Conservation (phyloP, 1,284 basidiomycete genomes). For the Pascua guehoae region DNA sequence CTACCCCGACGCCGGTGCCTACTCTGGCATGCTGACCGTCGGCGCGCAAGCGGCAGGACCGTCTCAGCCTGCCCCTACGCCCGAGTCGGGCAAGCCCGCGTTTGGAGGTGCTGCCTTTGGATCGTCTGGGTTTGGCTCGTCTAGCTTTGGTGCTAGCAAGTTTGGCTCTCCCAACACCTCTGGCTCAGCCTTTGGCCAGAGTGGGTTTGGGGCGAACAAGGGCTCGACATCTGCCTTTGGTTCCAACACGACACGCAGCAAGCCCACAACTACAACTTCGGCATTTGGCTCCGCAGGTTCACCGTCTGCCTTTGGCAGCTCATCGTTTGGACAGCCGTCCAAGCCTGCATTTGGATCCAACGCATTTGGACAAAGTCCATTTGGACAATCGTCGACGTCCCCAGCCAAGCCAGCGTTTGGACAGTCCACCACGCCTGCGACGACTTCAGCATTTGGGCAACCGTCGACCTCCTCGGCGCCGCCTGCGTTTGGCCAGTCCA, state of each 20-base stretch:
- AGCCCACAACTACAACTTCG: slow-evolving; percentile 14
- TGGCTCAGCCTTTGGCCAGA: slow-evolving; percentile 17
- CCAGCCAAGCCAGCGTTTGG: slow-evolving; percentile 11
- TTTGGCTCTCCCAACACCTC: neutral
- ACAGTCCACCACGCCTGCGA: slow-evolving; percentile 3
- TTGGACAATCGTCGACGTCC: slow-evolving; percentile 3
- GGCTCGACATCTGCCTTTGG: neutral
- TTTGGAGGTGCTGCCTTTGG: slow-evolving; percentile 21
- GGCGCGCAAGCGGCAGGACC: slow-evolving; percentile 1
- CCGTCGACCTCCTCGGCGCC: no score
- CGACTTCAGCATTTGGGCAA: neutral
- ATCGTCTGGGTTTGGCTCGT: slow-evolving; percentile 8
- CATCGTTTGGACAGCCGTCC: slow-evolving; percentile 22
- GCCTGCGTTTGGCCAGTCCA: no score
- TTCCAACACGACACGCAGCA: slow-evolving; percentile 3
- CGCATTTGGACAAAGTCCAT: slow-evolving; percentile 16
- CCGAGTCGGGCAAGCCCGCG: slow-evolving; percentile 9
- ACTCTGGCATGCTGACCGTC: slow-evolving; percentile 47
- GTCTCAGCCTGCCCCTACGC: slow-evolving; percentile 5
- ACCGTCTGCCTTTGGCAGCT: slow-evolving; percentile 18
- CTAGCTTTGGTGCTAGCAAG: neutral
- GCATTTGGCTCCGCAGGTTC: neutral
- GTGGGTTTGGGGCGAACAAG: slow-evolving; percentile 22
- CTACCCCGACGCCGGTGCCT: slow-evolving; percentile 45
- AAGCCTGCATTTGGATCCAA: slow-evolving; percentile 6